Percentiles rank a stretch among this genome's conserved stretches.
phyloP scores from a whole-genome alignment of 169 alveolate species.

The Plasmodium relictum region DNA sequence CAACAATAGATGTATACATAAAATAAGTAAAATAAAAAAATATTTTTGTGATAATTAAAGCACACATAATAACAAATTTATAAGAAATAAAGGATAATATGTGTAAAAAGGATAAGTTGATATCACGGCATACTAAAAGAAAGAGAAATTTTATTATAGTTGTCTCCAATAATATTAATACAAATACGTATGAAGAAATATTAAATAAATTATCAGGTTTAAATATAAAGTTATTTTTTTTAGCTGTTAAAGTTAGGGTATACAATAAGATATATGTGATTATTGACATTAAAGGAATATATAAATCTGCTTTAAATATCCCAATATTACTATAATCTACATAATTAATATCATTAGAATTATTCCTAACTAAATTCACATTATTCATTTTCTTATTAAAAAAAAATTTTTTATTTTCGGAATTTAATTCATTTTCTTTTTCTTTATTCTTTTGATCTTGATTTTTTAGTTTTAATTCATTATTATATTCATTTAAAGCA shows the following conservation, averaged over 20 bases:
- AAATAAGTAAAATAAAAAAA: conserved; percentile 24
- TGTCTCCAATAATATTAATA: conserved; percentile 56
- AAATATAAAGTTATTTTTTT: conserved; percentile 35
- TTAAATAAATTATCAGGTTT: conserved; percentile 60
- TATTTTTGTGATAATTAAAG: conserved; percentile 39
- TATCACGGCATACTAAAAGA: conserved; percentile 47
- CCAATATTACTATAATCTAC: conserved; percentile 54
- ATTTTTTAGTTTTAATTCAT: background rate
- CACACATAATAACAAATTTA: conserved; percentile 68
- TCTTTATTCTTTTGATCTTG: background rate
- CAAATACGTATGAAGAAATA: conserved; percentile 50
- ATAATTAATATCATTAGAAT: conserved; percentile 59
- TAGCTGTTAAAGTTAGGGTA: conserved; percentile 38
- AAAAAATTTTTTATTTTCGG: conserved; percentile 4
- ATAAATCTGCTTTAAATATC: conserved; percentile 63
- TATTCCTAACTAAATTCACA: background rate
- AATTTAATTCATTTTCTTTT: background rate
- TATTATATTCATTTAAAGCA: conserved; percentile 5
- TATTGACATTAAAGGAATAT: conserved; percentile 52
- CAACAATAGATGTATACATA: conserved; percentile 31
- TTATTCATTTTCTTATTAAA: background rate
- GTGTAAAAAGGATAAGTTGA: conserved; percentile 53
- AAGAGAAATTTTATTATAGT: conserved; percentile 27
- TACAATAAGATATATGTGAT: conserved; percentile 50
- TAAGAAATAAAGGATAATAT: conserved; percentile 50